Percentiles rank a stretch among this genome's conserved stretches.
Conservation (phyloP, 2,329 filamentous ascomycete genomes). For the Allantophomopsis lycopodina region DNA sequence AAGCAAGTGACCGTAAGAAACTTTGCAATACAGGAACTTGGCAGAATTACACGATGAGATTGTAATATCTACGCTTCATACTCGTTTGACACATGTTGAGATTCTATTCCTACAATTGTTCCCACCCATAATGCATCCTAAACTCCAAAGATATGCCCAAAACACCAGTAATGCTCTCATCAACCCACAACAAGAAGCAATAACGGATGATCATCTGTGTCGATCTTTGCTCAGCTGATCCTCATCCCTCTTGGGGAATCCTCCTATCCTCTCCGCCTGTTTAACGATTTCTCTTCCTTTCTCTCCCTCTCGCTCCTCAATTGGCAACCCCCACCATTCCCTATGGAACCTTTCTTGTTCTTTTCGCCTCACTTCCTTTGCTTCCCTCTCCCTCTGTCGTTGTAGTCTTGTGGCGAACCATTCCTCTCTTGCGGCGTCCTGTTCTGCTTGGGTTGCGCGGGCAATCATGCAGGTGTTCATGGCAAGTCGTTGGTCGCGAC, state of each 20-base stretch:
- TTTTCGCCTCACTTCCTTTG: slow-evolving; percentile 41
- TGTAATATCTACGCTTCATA: too few species aligned
- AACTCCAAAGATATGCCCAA: background rate
- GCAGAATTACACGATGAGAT: too few species aligned
- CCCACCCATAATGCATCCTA: too few species aligned
- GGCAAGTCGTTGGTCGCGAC: slow-evolving; percentile 60
- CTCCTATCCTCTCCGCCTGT: slow-evolving; percentile 40
- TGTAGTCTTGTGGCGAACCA: slow-evolving; percentile 76
- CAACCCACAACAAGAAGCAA: background rate
- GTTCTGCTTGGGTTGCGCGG: slow-evolving; percentile 71
- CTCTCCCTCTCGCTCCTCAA: slow-evolving; percentile 41
- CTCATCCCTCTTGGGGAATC: slow-evolving; percentile 28
- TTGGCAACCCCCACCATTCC: slow-evolving; percentile 54
- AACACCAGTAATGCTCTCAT: slow-evolving; percentile 1
- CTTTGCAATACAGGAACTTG: too few species aligned
- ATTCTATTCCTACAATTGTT: too few species aligned
- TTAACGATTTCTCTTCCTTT: slow-evolving; percentile 38
- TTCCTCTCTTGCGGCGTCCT: slow-evolving; percentile 81
- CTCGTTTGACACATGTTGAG: too few species aligned
- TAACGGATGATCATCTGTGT: slow-evolving; percentile 13
- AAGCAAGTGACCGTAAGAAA: too few species aligned
- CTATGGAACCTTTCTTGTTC: slow-evolving; percentile 52
- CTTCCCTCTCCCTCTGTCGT: slow-evolving; percentile 52
- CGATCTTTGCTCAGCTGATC: slow-evolving; percentile 18
- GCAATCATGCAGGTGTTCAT: slow-evolving; percentile 94